Percentiles rank a stretch among this genome's conserved stretches.
These are phyloP conservation scores for Bretschneidera sinensis DNA, from an alignment of 345 rosid species.

Conservation along the genomic window DNA sequence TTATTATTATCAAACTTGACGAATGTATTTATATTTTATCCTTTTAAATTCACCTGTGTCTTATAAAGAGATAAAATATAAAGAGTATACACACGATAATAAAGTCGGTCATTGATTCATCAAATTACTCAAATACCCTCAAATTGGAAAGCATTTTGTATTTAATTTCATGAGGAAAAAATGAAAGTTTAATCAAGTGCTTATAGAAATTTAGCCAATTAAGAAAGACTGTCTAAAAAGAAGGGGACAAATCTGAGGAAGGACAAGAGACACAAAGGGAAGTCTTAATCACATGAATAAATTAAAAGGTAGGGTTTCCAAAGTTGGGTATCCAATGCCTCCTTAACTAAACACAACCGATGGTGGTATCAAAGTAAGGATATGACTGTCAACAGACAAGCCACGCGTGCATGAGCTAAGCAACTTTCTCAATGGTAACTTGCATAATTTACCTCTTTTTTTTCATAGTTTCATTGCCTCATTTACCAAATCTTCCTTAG, in stretches of 20 bases:
- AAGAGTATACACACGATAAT: too few relatives aligned
- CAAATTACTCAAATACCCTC: too few relatives aligned
- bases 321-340: constrained; percentile 36
- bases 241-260: constrained; percentile 26
- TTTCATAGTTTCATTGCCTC: background rate
- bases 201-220: background rate
- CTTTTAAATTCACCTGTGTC: too few relatives aligned
- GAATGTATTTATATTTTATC: too few relatives aligned
- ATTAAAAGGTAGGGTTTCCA: constrained; percentile 10
- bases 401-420: constrained; percentile 1
- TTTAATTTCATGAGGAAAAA: background rate
- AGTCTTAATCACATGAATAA: constrained; percentile 8
- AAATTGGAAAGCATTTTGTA: too few relatives aligned
- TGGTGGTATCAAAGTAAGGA: background rate
- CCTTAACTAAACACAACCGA: constrained; percentile 2
- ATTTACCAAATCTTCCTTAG: constrained; percentile 7
- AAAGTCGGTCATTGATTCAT: too few relatives aligned
- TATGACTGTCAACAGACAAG: background rate
- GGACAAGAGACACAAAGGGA: constrained; percentile 16
- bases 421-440: background rate
- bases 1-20: too few relatives aligned
- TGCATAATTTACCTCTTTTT: too few relatives aligned
- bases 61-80: too few relatives aligned
- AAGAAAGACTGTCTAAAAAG: constrained; percentile 27
- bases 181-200: background rate